A percentile compares a stretch with the other conserved stretches of the same genome.
These are phyloP conservation scores for Rehmannia glutinosa DNA, from an alignment of 257 asterid species.

Conservation along the genomic window DNA sequence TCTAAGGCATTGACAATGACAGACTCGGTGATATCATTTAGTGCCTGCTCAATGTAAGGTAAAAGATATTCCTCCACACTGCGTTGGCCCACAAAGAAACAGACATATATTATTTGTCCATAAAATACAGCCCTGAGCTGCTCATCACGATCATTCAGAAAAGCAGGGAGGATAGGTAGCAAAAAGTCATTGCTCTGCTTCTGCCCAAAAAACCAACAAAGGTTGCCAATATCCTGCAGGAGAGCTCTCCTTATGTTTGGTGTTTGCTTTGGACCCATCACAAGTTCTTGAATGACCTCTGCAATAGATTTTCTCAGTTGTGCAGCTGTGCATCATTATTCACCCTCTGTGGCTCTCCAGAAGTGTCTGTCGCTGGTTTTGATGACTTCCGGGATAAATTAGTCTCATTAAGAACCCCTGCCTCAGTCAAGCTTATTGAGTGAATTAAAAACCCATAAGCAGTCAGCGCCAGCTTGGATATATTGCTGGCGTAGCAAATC, in stretches of 20 bases:
- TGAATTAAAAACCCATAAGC: conserved; percentile 95
- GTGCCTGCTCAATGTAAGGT: conserved; percentile 97
- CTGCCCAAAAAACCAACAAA: conserved; percentile 99
- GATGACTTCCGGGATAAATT: conserved; percentile 55
- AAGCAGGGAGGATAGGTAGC: conserved; percentile 98
- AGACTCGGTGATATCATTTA: conserved; percentile 75
- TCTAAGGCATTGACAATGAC: conserved; percentile 92
- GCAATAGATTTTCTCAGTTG: conserved; percentile 89
- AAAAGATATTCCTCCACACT: conserved; percentile 98
- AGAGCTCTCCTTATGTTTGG: conserved; percentile 99
- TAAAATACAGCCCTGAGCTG: conserved; percentile 97
- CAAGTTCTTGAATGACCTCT: conserved; percentile 97
- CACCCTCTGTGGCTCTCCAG: conserved; percentile 44
- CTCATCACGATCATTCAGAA: conserved; percentile 94
- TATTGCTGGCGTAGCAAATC: conserved; percentile 92
- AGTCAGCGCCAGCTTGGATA: conserved; percentile 90
- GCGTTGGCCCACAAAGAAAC: conserved; percentile 91
- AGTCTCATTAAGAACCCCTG: conserved; percentile 90
- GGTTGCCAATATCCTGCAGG: conserved; percentile 92
- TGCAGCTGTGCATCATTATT: conserved; percentile 77
- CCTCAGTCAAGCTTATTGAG: conserved; percentile 95
- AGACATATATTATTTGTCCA: conserved; percentile 83
- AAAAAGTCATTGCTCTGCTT: conserved; percentile 96
- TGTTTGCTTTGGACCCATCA: conserved; percentile 99
- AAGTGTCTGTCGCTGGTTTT: conserved; percentile 34